Base-by-base conservation (phyloP, 805 yeast genomes). In the Cyberlindnera mississippiensis region DNA sequence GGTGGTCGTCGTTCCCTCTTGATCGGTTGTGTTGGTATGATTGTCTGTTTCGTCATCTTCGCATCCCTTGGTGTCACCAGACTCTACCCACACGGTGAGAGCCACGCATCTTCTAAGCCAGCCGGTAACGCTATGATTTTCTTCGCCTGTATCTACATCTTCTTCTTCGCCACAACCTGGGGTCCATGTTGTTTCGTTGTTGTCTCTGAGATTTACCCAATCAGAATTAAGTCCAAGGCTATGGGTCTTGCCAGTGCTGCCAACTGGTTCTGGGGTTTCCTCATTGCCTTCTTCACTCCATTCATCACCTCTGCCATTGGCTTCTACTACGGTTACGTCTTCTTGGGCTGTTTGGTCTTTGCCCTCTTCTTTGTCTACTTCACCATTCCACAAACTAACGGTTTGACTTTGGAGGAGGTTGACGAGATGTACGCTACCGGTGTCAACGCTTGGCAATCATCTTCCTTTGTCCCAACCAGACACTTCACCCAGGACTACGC, bases 361-460 rank as follows among this genome's bases (percentile, higher is more conserved):
- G 65, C 75, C 19, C 55, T 81, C 59, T 69, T 82, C 64, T 87
- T 82, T 62, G 85, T 85, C 40, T 78, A 73, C 71, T 79, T 85
- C 71, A 73, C 73, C 52, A 78, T 87, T 46, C 79, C 80, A 55
- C 91, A 85, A 66, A 87, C 95, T 41, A 80, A 78, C 68, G 95
- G 95, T 45, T 73, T 85, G 56, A 74, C 85, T 34, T 73, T 87
- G 61, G 95, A 86, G 67, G 89, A 86, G 65, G 86, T 86, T 49
- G 89, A 85, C 61, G 80, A 75, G 57, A 67, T 81, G 71, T 33
- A 68, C 55, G 61, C 71, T 22, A 63, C 66, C 38, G 64, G 62
- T 51, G 67, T 66, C 31, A 51, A 61, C 41, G 68, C 76, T 38
- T 72, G 76, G 75, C 59, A 63, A 42, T 78, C 83, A 13, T 38